A percentile compares a stretch with the other conserved stretches of the same genome.
phyloP scores from a whole-genome alignment of 352 stramenopile species.

The Phytophthora colocasiae region DNA sequence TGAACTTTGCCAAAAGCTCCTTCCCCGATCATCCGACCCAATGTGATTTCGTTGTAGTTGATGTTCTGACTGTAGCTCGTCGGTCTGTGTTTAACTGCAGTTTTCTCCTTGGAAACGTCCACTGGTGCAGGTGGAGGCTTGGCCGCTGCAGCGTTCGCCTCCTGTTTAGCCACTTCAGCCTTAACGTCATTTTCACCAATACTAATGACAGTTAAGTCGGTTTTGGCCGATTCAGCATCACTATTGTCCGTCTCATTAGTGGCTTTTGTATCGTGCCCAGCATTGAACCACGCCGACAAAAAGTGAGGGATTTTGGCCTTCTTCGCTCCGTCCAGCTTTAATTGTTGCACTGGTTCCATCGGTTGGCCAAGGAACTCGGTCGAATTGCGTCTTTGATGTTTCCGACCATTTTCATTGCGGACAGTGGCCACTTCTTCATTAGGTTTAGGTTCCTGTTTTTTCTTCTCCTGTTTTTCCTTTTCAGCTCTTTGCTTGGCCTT shows the following conservation, averaged over 20 bases:
- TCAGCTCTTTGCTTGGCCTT: constrained; percentile 47
- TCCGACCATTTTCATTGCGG: constrained; percentile 46
- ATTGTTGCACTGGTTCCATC: constrained; percentile 64
- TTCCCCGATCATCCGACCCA: constrained; percentile 72
- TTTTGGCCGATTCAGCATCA: constrained; percentile 25
- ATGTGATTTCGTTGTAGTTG: constrained; percentile 63
- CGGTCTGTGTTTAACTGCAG: constrained; percentile 16
- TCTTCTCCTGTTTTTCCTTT: constrained; percentile 25
- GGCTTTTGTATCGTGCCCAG: constrained; percentile 49
- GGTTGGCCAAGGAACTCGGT: constrained; percentile 58
- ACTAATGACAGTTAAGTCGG: constrained; percentile 37
- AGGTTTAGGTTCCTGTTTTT: constrained; percentile 13
- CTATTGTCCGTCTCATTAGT: constrained; percentile 34
- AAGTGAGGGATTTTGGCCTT: constrained; percentile 83
- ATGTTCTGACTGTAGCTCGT: constrained; percentile 62
- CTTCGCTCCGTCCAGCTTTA: constrained; percentile 70
- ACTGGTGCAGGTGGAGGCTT: constrained; percentile 29
- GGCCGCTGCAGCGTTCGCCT: constrained; percentile 6
- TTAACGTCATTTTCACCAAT: constrained; percentile 20
- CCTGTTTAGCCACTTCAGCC: constrained; percentile 5
- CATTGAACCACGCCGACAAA: constrained; percentile 74
- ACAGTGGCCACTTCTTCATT: constrained; percentile 53
- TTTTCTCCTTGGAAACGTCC: constrained; percentile 30
- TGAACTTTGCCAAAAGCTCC: constrained; percentile 76
- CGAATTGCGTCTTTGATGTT: constrained; percentile 46